Base-by-base conservation (phyloP, 2,329 filamentous ascomycete genomes). In the Epichloe gansuensis region DNA sequence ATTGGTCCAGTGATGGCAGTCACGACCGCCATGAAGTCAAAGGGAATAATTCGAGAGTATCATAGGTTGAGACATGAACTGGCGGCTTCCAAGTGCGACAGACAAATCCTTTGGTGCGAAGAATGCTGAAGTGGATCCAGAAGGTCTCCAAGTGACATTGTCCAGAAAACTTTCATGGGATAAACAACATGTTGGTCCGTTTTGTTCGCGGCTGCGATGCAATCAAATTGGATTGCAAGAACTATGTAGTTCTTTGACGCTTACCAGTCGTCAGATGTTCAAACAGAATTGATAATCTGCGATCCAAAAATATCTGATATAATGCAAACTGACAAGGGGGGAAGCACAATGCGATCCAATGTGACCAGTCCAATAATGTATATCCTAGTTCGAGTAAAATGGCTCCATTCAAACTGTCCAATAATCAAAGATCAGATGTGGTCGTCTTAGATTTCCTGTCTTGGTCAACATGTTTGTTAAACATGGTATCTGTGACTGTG, bases 141-240 rank as follows among this genome's bases (percentile, higher is more conserved):
- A 8, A 23, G 1, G 38, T 7, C 5, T 37, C 31, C n/a, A 7
- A 7, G 38, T 35, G 5, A 3, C 21, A 21, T 25, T 5, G 5
- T 28, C 23, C 23, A 13, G 25, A 17, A 0, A 7, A 5, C 13
- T 12, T 12, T 4, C 8, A 34, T 46, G 34, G 34, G 2, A 4
- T 4, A 5, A 5, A 12, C 3, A 12, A 9, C 3, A 9, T 43
- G 48, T 45, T 50, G 23, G 21, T 47, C 31, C 50, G 6, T 13
- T 42, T 45, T 39, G 44, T 41, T 58, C 58, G 58, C 58, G 58
- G 58, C 41, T 55, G 58, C 58, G 58, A 57, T 53, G 55, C 58
- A 59, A 59, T 59, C 57, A 54, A 55, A 56, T 57, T 55, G 48
- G 55, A 59, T 59, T 59, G 58, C 58, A 5, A 51, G 54, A 58